Base-by-base conservation (phyloP, 371 early-diverging fungal genomes). In the Zychaea mexicana region DNA sequence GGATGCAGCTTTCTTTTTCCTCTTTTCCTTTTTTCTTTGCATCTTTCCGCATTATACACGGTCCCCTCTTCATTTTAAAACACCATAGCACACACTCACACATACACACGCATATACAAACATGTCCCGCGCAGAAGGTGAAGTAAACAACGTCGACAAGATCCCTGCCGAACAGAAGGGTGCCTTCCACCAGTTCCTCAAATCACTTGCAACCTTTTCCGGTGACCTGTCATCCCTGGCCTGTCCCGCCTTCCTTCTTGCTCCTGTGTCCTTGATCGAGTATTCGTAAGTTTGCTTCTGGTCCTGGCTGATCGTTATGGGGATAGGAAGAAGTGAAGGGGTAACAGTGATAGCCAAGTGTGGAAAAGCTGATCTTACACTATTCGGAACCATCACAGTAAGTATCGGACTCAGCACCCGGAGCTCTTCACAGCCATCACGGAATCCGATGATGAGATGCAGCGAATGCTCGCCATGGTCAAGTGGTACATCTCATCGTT, bases 401-500 rank as follows among this genome's bases (percentile, higher is more conserved):
- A 88, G 38, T 90, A 88, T 70, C 84, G 89, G 88, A 78, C 85
- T 61, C 89, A 90, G 64, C 88, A 89, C 52, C 92, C 92, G 53
- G 82, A 88, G 52, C 78, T 90, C 12, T 83, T 92, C 66, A 81
- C 87, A 9, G 86, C 86, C 60, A 89, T 90, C 60, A 72, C 89
- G 1, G 69, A 78, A 66, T 79, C 85, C 42, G 76, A 76, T 39
- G 85, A 85, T 57, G 77, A 90, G 47, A 79, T 77, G 21, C 89
- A 91, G 45, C 86, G 93, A 31, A 88, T 90, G 73, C 67, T 85
- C 66, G 83, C 81, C 39, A 87, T 87, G 42, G 82, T 88, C 12
- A 83, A 85, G 39, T 92, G 92, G 92, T 92, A 88, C 69, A 84
- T 91, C 46, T 91, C 92, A 12, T 89, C 90, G 28, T 79, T 91